Conservation (phyloP, 371 early-diverging fungal genomes). For the Blakeslea trispora region DNA sequence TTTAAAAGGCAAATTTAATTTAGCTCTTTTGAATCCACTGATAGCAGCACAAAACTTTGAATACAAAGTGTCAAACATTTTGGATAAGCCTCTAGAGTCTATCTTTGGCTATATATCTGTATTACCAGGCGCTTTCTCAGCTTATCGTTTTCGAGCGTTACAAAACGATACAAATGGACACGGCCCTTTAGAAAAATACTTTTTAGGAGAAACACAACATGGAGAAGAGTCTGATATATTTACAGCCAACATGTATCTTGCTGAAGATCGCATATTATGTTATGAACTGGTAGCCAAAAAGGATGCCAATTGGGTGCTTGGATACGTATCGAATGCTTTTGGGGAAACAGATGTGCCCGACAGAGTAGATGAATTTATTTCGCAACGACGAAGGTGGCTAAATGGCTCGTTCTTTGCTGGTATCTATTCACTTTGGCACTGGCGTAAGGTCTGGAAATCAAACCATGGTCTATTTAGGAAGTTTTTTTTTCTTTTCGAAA, state of each 20-base stretch:
- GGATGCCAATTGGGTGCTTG: slow-evolving; percentile 68
- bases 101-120: slow-evolving; percentile 95
- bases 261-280: slow-evolving; percentile 89
- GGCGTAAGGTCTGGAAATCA: slow-evolving; percentile 58
- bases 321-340: slow-evolving; percentile 68
- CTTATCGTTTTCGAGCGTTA: slow-evolving; percentile 89
- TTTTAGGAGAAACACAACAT: slow-evolving; percentile 90
- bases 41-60: slow-evolving; percentile 96
- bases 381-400: slow-evolving; percentile 88
- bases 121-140: slow-evolving; percentile 94
- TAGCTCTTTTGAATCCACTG: slow-evolving; percentile 79
- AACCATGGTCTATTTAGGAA: slow-evolving; percentile 68
- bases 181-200: slow-evolving; percentile 88
- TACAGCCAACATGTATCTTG: slow-evolving; percentile 74
- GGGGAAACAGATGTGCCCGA: slow-evolving; percentile 87
- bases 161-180: slow-evolving; percentile 64
- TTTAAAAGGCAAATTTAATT: slow-evolving; percentile 73
- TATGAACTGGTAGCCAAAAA: slow-evolving; percentile 82
- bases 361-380: slow-evolving; percentile 76
- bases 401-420: slow-evolving; percentile 80
- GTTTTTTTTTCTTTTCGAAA: slow-evolving; percentile 62
- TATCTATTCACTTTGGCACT: slow-evolving; percentile 61
- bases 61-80: slow-evolving; percentile 95
- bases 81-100: slow-evolving; percentile 96
- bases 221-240: slow-evolving; percentile 68